Conservation (phyloP, 106 monocot genomes). For the Chionographis japonica region DNA sequence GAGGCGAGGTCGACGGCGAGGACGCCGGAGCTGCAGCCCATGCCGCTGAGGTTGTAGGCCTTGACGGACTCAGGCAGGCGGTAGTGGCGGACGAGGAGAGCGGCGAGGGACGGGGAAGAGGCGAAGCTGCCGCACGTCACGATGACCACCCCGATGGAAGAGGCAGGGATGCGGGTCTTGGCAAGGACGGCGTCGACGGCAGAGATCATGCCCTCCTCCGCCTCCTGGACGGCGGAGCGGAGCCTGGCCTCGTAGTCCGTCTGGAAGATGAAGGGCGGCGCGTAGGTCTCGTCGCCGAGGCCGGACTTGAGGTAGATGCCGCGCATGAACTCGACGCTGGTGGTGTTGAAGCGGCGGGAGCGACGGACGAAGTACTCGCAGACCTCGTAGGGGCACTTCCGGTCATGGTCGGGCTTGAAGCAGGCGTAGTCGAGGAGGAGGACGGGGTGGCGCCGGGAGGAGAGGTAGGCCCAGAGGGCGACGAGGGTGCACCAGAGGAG, state of each 20-base stretch:
- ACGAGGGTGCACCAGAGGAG: not conserved
- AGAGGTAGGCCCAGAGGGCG: slow-evolving; percentile 1
- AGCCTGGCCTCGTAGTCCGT: slow-evolving; percentile 5
- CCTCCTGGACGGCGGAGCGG: slow-evolving; percentile 15
- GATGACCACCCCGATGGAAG: slow-evolving; percentile 18
- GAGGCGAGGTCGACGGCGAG: slow-evolving; percentile 19
- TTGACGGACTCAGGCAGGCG: slow-evolving; percentile 9
- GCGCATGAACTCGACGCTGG: slow-evolving; percentile 16
- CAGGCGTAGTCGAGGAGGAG: slow-evolving; percentile 20
- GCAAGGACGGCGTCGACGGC: slow-evolving; percentile 16
- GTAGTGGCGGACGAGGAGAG: slow-evolving; percentile 22
- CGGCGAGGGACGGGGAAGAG: slow-evolving; percentile 28
- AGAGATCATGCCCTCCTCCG: slow-evolving; percentile 29
- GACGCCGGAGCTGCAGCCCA: slow-evolving; percentile 33
- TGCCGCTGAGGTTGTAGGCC: slow-evolving; percentile 32
- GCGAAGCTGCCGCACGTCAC: slow-evolving; percentile 23
- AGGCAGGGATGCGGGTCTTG: slow-evolving; percentile 10
- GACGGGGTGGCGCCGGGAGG: slow-evolving; percentile 12
- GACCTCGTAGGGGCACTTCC: not conserved
- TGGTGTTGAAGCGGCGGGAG: not conserved
- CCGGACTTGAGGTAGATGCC: slow-evolving; percentile 18
- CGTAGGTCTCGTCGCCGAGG: slow-evolving; percentile 32
- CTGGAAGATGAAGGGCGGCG: slow-evolving; percentile 20
- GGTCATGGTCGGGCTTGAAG: slow-evolving; percentile 6
- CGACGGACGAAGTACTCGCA: slow-evolving; percentile 21